Evolutionary conservation across 306 rosid species (phyloP), one percentile per base, ranked within the genome.

Genomic region (Argentina anserina): DNA sequence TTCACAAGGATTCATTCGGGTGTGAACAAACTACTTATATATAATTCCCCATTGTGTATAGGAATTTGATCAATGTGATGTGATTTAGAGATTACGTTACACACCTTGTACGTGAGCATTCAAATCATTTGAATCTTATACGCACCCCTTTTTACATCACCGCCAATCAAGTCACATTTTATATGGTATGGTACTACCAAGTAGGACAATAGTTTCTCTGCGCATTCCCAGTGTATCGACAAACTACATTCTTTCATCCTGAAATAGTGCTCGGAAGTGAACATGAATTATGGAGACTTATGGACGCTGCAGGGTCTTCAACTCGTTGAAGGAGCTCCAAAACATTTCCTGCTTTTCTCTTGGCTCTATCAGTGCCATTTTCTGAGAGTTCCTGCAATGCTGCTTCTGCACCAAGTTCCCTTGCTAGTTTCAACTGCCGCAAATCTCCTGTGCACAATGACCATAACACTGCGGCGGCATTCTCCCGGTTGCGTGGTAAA

Each of bases 341-440:
- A 78, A 95, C 79, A 71, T 77, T 88, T 73, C 80, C 88, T 47
- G 97, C 99, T 83, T 95, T 95, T 79, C 99, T 91, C 87, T 87
- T 95, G 40, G 97, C 99, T 81, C 99, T 87, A 26, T 91, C 97
- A 50, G 97, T 95, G 73, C 99, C 99, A 81, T 76, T 95, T 77
- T 91, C 99, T 7, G 97, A 87, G 46, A 95, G 79, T 67, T 89
- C 96, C 70, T 82, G 86, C 83, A 95, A 70, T 69, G 89, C 97
- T 76, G 81, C 87, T 74, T 80, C 93, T 31, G 96, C 97, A 66
- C 99, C 97, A 69, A 84, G 86, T 47, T 90, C 92, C 77, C 83
- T 87, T 55, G 97, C 93, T 36, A 87, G 76, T 79, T 88, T 84
- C 85, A 95, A 65, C 80, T 84, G 97, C 86, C 79, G 73, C 4